Evolutionary conservation across 345 rosid genomes (phyloP).

Genomic region (Anacardium occidentale): DNA sequence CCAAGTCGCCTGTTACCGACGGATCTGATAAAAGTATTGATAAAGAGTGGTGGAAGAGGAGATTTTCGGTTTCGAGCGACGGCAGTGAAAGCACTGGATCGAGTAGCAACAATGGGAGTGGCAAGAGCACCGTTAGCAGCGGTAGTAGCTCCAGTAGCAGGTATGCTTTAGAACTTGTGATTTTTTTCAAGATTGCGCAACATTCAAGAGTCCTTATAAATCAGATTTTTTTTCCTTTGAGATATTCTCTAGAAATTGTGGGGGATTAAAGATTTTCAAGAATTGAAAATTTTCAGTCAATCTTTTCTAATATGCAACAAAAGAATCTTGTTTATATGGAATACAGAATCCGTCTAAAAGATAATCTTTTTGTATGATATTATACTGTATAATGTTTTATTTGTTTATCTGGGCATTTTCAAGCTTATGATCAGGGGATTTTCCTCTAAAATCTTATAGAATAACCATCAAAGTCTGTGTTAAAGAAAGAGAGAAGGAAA

Average conservation of each 20-base stretch:
- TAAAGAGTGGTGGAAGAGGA: constrained; percentile 72
- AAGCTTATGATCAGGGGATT: neutral
- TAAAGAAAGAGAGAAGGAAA: neutral
- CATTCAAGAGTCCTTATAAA: neutral
- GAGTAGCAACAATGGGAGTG: constrained; percentile 38
- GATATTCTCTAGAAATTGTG: neutral
- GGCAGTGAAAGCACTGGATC: constrained; percentile 44
- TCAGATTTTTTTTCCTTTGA: neutral
- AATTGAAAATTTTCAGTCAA: neutral
- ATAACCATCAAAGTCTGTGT: neutral
- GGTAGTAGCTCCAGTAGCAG: constrained; percentile 43
- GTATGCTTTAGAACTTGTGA: constrained; percentile 23
- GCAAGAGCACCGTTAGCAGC: constrained; percentile 47
- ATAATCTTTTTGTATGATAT: neutral
- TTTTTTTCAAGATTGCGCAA: neutral
- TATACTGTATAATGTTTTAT: neutral
- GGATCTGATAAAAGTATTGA: constrained; percentile 40
- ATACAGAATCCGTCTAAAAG: neutral
- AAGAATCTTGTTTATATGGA: neutral
- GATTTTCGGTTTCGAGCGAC: constrained; percentile 30
- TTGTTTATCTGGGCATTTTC: neutral
- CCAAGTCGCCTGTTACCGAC: constrained; percentile 43
- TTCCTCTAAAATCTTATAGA: neutral
- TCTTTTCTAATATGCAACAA: neutral
- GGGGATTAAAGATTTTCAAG: too few relatives aligned